Evolutionary conservation across 106 monocot species (phyloP), one percentile per base, ranked within the genome.

Genomic region (Amphibolis antarctica): DNA sequence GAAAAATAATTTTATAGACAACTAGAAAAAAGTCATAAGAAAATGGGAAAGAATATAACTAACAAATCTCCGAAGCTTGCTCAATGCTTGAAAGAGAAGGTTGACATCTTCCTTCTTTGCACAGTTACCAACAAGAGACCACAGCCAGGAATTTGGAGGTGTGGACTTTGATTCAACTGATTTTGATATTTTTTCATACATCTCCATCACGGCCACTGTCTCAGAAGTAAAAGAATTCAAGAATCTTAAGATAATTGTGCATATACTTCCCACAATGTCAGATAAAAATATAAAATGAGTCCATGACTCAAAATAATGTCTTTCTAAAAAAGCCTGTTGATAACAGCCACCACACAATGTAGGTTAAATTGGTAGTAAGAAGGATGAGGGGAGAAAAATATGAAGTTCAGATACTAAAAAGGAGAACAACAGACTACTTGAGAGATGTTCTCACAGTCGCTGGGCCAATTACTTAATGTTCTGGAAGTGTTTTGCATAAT

Each of bases 91-190:
- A 74, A 98, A 90, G 3, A 96, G 75, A 75, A 90, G 84, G 66
- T 78, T 78, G 53, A 98, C 82, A 44, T 98, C 89, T 62, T 83
- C 86, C 63, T 30, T 53, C 50, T 80, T 89, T 46, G 62, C 54
- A 59, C 86, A 89, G 56, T 62, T 78, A 22, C 61, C 77, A 66
- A 96, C 60, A 59, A 96, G 64, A 22, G 86, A 96, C 94, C 94
- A 96, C 63, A 89, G 64, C 71, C 76, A 80, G 58, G 86, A 86
- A 84, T 89, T 96, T 69, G 94, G 94, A 60, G 94, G 94, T 83
- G 82, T 84, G 30, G 89, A 86, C 74, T 76, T 59, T 20, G 75
- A 86, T 76, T 89, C 84, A 29, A 89, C 71, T 21, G 86, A 89
- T 72, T 84, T 82, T 19, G 71, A 53, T 64, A 96, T 82, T 63